Percentiles rank a stretch among this genome's conserved stretches.
Evolutionary conservation across 345 rosid genomes (phyloP).

Genomic region (Acer campestre): DNA sequence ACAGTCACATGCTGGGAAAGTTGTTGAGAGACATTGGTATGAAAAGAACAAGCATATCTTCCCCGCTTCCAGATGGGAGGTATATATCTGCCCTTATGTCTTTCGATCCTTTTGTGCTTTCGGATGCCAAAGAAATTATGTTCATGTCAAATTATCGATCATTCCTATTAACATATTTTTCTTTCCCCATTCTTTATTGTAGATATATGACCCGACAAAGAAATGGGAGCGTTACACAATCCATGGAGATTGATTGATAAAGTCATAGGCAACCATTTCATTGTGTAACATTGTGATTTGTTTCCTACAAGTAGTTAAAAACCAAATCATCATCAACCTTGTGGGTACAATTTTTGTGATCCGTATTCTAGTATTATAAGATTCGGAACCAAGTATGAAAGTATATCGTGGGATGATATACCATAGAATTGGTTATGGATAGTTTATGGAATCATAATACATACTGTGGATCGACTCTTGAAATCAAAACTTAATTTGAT

Average conservation of each 20-base stretch:
- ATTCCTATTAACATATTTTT: background rate
- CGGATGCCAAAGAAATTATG: background rate
- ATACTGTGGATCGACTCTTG: background rate
- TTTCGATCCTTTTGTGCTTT: background rate
- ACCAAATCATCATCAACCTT: background rate
- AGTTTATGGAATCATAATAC: background rate
- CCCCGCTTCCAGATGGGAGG: slow-evolving; percentile 99
- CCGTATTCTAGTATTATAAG: background rate
- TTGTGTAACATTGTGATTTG: background rate
- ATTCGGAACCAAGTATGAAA: background rate
- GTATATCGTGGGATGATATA: background rate
- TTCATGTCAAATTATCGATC: background rate
- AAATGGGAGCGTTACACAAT: slow-evolving; percentile 97
- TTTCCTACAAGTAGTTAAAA: background rate
- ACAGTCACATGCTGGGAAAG: slow-evolving; percentile 99
- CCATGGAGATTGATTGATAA: slow-evolving; percentile 70
- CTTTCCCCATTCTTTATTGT: slow-evolving; percentile 2
- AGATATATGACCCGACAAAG: slow-evolving; percentile 89
- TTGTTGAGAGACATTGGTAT: slow-evolving; percentile 99
- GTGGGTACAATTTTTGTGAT: background rate
- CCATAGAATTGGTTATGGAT: background rate
- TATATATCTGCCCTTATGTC: slow-evolving; percentile 20
- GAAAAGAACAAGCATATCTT: slow-evolving; percentile 99
- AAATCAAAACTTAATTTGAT: too few relatives aligned
- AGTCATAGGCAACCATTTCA: background rate